These are phyloP conservation scores for Calonectria crousiana DNA, from an alignment of 2,329 filamentous ascomycete species.

Conservation along the genomic window DNA sequence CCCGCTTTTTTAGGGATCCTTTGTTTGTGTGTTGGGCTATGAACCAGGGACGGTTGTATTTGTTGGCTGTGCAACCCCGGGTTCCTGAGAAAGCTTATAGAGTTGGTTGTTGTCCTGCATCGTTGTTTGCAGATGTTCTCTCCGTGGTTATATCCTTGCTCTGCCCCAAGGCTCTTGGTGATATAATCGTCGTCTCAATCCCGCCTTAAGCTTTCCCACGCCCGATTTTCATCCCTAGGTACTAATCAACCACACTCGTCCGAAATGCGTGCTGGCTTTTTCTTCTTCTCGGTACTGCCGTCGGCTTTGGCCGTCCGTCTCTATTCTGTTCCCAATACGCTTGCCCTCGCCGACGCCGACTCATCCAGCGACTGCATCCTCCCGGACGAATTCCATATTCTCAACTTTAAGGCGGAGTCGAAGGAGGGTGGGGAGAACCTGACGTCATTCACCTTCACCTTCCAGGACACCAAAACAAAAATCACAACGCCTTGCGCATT, in stretches of 20 bases:
- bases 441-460: constrained; percentile 54
- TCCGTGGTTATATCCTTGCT: not conserved
- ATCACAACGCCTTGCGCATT: constrained; percentile 57
- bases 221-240: not conserved
- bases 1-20: constrained; percentile 31
- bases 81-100: constrained; percentile 1
- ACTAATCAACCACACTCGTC: not conserved
- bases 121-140: not conserved
- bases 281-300: constrained; percentile 41
- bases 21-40: constrained; percentile 33
- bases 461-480: constrained; percentile 53
- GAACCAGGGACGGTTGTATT: constrained; percentile 1
- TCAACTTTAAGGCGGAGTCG: constrained; percentile 51
- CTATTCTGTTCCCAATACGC: constrained; percentile 43
- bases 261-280: constrained; percentile 33
- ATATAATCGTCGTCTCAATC: not conserved
- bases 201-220: no score
- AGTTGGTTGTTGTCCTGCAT: not conserved
- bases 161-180: not conserved
- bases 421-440: constrained; percentile 50
- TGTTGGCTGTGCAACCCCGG: constrained; percentile 3
- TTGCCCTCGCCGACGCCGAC: constrained; percentile 42
- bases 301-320: constrained; percentile 36
- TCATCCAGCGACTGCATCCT: constrained; percentile 49
- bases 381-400: constrained; percentile 54